phyloP scores from a whole-genome alignment of 139 green algal species.

The Chlorella sp. region DNA sequence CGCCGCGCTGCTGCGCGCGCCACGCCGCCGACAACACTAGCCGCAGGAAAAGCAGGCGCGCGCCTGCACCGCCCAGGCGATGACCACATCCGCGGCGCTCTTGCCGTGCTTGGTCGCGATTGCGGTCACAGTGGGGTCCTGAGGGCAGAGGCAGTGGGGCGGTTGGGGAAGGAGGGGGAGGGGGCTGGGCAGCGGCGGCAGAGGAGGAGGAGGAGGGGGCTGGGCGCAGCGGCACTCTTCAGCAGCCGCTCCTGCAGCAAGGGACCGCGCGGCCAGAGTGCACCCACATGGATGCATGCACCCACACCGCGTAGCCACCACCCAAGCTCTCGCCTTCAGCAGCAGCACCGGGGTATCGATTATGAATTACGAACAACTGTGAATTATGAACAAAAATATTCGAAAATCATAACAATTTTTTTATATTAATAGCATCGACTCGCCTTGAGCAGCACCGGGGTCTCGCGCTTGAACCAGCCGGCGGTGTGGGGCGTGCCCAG shows the following conservation, averaged over 20 bases:
- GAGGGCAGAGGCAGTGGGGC: neutral
- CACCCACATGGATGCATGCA: neutral
- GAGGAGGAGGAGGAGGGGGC: neutral
- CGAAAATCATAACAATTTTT: neutral
- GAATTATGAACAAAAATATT: neutral
- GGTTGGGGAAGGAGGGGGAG: neutral
- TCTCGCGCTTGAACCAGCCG: constrained; percentile 54
- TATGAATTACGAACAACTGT: neutral
- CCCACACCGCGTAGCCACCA: neutral
- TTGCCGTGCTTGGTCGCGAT: neutral
- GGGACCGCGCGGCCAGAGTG: neutral
- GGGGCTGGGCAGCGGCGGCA: neutral
- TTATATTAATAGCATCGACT: neutral
- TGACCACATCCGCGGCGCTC: neutral
- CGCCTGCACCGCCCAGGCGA: no score
- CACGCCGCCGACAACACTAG: no score
- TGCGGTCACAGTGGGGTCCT: neutral
- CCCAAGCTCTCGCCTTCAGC: neutral
- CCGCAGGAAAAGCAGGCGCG: no score
- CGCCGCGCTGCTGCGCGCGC: neutral
- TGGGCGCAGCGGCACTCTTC: neutral
- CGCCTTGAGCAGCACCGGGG: constrained; percentile 65
- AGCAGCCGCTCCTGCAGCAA: neutral
- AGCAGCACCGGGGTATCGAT: no score
- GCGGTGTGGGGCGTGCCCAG: constrained; percentile 83